These are phyloP conservation scores for Perkinsus olseni DNA, from an alignment of 169 alveolate genomes.

Conservation along the genomic window DNA sequence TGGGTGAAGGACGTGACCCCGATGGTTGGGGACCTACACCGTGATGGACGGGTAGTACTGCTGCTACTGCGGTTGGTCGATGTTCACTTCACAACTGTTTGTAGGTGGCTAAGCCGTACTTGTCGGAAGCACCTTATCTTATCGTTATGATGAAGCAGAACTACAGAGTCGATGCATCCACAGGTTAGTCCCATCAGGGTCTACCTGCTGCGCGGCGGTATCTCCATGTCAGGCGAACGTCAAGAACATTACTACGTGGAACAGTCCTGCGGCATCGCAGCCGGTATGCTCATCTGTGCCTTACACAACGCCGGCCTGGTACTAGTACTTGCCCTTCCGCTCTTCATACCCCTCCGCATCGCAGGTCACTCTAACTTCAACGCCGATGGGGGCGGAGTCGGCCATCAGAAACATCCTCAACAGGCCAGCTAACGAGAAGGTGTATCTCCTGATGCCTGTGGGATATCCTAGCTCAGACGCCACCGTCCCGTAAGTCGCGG, in stretches of 20 bases:
- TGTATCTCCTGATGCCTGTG: not conserved
- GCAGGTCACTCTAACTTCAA: not conserved
- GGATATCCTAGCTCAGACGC: not conserved
- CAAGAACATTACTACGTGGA: not conserved
- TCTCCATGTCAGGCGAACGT: not conserved
- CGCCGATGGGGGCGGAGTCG: not conserved
- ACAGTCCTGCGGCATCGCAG: not conserved
- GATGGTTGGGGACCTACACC: too few species aligned
- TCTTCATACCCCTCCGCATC: not conserved
- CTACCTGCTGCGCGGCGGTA: not conserved
- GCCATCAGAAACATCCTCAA: not conserved
- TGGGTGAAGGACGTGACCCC: too few species aligned
- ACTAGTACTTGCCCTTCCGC: not conserved
- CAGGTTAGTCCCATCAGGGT: not conserved
- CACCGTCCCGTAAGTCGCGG: not conserved
- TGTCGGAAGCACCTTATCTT: not conserved
- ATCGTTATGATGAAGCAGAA: not conserved
- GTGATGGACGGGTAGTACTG: too few species aligned
- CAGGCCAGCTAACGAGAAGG: not conserved
- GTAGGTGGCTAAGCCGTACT: not conserved
- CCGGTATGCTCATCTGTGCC: not conserved
- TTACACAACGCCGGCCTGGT: not conserved
- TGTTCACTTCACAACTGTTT: not conserved
- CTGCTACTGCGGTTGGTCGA: too few species aligned
- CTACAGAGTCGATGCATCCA: not conserved